Base-by-base conservation (phyloP, 2,329 filamentous ascomycete genomes). In the Fonsecaea nubica region DNA sequence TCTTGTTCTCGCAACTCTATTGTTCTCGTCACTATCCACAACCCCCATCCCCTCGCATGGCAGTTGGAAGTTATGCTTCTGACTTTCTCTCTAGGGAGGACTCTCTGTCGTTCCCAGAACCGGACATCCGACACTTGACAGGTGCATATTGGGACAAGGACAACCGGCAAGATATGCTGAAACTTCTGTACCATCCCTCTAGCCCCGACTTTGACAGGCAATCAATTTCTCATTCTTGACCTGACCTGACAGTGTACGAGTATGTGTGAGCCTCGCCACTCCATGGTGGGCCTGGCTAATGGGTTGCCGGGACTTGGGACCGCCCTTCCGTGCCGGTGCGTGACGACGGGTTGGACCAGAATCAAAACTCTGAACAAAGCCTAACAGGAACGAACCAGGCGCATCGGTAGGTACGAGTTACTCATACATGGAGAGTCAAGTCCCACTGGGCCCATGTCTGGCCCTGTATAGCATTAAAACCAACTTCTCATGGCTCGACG, bases 401-500 rank as follows among this genome's bases (percentile, higher is more conserved):
- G 45, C 18, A 45, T 25, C 25, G 25, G 25, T 4, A 40, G 4
- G 13, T 42, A 8, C 40, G 40, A 42, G 42, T 25, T 25, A 25
- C 25, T 25, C 25, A 25, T 33, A 50, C n/a, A 50, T 13, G 12
- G 13, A 9, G 9, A 13, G 35, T 35, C 15, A 50, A 7, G 10
- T 59, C 12, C 38, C 9, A 32, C n/a, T 50, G 12, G 40, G 40
- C n/a, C 30, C 25, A 33, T 25, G 3, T 38, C 25, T n/a, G 40
- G 32, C 15, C 57, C 45, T 21, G n/a, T 2, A 10, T n/a, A 9
- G 18, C n/a, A n/a, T 32, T 38, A 1, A 30, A 30, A 4, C 25
- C 3, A 21, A 32, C 45, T 40, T 61, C 10, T 4, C 35, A 35
- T 55, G 50, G 50, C 50, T 56, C 21, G 38, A 56, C 32, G 50